phyloP scores from a whole-genome alignment of 2,329 filamentous ascomycete genomes.

The Pyrenophora seminiperda region DNA sequence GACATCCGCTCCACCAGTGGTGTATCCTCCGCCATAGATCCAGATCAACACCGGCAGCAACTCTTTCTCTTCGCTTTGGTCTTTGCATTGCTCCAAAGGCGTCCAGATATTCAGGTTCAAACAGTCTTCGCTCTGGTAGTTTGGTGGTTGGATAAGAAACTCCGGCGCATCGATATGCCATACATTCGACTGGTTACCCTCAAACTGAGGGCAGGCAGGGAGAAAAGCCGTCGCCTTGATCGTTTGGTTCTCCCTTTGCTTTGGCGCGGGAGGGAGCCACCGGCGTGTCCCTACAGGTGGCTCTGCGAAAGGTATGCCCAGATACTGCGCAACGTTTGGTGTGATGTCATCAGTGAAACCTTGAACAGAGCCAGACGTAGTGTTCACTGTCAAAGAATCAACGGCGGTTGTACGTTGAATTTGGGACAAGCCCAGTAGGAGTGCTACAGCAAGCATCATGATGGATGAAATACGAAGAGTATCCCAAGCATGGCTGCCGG shows the following conservation, averaged over 20 bases:
- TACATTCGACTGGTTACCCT: constrained; percentile 22
- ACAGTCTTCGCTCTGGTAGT: constrained; percentile 52
- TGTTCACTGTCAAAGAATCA: constrained; percentile 26
- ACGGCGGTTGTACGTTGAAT: constrained; percentile 19
- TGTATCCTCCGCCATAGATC: constrained; percentile 56
- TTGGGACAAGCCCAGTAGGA: constrained; percentile 6
- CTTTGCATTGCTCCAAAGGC: constrained; percentile 28
- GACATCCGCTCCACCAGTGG: constrained; percentile 52
- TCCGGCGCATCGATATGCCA: constrained; percentile 35
- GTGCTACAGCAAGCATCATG: constrained; percentile 5
- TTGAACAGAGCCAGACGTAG: constrained; percentile 37
- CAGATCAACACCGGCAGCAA: constrained; percentile 53
- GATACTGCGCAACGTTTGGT: constrained; percentile 47
- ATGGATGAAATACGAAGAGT: background rate
- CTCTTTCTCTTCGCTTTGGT: constrained; percentile 16
- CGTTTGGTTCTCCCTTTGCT: constrained; percentile 19
- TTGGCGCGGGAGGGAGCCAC: constrained; percentile 41
- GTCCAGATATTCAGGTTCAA: constrained; percentile 56
- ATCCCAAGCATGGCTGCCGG: background rate
- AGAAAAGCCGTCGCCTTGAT: constrained; percentile 39
- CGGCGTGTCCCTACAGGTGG: constrained; percentile 38
- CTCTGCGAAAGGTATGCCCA: constrained; percentile 48
- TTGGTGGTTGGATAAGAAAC: constrained; percentile 23
- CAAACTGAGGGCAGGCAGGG: constrained; percentile 36
- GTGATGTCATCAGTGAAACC: constrained; percentile 43